phyloP scores from a whole-genome alignment of 2,329 filamentous ascomycete species.

The Tolypocladium amazonense region DNA sequence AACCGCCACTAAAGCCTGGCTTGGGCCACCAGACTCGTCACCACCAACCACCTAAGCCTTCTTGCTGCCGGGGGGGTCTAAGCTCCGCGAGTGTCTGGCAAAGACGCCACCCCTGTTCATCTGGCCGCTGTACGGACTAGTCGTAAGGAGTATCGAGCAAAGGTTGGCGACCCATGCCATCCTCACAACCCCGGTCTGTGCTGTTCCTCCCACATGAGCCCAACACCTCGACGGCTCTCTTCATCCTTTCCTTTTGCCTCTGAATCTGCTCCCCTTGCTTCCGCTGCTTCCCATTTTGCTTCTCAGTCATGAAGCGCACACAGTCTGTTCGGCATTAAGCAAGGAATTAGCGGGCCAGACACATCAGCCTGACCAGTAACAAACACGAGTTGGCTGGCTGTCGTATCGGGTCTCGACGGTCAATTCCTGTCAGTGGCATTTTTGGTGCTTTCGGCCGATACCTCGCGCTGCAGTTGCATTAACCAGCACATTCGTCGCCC shows the following conservation, averaged over 20 bases:
- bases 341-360: background rate
- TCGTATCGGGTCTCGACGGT: background rate
- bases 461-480: background rate
- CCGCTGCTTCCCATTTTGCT: background rate
- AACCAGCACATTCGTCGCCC: background rate
- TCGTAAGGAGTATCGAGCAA: slow-evolving; percentile 1
- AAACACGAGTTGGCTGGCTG: background rate
- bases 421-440: background rate
- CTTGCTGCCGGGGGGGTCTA: slow-evolving; percentile 6
- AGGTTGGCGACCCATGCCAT: slow-evolving; percentile 1
- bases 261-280: background rate
- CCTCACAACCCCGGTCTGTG: slow-evolving; percentile 2
- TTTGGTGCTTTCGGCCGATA: background rate
- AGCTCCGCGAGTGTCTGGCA: slow-evolving; percentile 9
- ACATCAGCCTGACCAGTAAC: background rate
- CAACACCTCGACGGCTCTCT: slow-evolving; percentile 3
- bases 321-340: slow-evolving; percentile 1
- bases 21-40: slow-evolving; percentile 6
- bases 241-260: slow-evolving; percentile 1
- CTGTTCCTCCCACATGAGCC: slow-evolving; percentile 2
- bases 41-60: slow-evolving; percentile 9
- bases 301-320: slow-evolving; percentile 1
- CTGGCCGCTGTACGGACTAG: slow-evolving; percentile 1
- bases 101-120: slow-evolving; percentile 8
- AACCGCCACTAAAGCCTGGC: slow-evolving; percentile 4